Percentiles rank a stretch among this genome's conserved stretches.
Evolutionary conservation across 1,284 basidiomycete genomes (phyloP).

Genomic region (Neonothopanus nambi): DNA sequence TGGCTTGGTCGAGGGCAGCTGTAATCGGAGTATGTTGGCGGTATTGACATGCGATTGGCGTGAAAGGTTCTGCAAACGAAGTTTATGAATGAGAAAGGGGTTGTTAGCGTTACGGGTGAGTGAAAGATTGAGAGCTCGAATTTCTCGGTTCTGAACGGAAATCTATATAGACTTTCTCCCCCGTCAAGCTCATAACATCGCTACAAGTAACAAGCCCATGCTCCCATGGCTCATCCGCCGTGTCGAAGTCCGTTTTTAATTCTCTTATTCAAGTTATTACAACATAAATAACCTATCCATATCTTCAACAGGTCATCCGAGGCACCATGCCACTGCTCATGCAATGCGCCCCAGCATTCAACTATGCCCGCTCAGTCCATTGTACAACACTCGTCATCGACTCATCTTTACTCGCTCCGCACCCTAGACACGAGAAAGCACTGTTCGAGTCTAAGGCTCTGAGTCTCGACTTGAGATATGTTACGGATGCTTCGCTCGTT

Average conservation of each 20-base stretch:
- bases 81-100: slow-evolving; percentile 81
- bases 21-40: too few relatives aligned
- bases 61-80: slow-evolving; percentile 79
- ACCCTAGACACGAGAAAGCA: slow-evolving; percentile 59
- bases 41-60: too few relatives aligned
- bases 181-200: slow-evolving; percentile 47
- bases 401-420: slow-evolving; percentile 28
- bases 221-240: slow-evolving; percentile 88
- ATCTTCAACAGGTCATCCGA: slow-evolving; percentile 61
- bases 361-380: slow-evolving; percentile 82
- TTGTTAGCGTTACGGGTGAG: slow-evolving; percentile 75
- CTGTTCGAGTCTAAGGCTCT: slow-evolving; percentile 68
- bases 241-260: slow-evolving; percentile 58
- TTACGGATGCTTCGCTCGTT: slow-evolving; percentile 52
- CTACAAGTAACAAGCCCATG: slow-evolving; percentile 53
- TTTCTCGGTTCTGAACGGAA: too few relatives aligned
- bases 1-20: too few relatives aligned
- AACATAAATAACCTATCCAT: not conserved
- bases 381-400: slow-evolving; percentile 59
- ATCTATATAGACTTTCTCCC: slow-evolving; percentile 79
- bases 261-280: not conserved
- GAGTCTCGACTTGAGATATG: slow-evolving; percentile 74
- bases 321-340: slow-evolving; percentile 75
- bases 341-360: slow-evolving; percentile 92
- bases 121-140: not conserved